These are phyloP conservation scores for Prillingera fragicola DNA, from an alignment of 1,284 basidiomycete genomes.

Conservation along the genomic window DNA sequence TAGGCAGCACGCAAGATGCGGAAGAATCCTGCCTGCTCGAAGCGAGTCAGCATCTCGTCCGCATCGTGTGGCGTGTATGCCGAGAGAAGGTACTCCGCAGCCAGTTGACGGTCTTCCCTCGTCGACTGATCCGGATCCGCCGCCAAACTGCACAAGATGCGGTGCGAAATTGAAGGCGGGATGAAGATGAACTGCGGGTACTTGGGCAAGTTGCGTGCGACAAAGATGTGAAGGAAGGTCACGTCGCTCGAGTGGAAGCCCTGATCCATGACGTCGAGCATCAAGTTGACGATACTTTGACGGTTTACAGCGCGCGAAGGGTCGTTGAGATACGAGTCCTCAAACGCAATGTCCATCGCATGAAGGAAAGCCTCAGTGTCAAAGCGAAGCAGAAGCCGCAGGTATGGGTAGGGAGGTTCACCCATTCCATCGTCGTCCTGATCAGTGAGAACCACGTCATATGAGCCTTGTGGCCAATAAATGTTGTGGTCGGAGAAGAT, in stretches of 20 bases:
- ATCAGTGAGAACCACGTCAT: constrained; percentile 38
- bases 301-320: constrained; percentile 59
- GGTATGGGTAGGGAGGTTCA: constrained; percentile 83
- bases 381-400: constrained; percentile 74
- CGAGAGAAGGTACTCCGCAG: constrained; percentile 90
- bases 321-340: constrained; percentile 85
- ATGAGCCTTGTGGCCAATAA: constrained; percentile 60
- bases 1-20: constrained; percentile 80
- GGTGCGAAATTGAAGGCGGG: constrained; percentile 62
- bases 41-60: constrained; percentile 62
- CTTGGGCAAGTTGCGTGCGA: constrained; percentile 93
- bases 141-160: constrained; percentile 71
- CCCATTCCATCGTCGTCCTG: constrained; percentile 22
- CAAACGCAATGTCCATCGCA: constrained; percentile 88
- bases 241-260: constrained; percentile 57
- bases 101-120: constrained; percentile 88
- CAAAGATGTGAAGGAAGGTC: constrained; percentile 89
- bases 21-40: constrained; percentile 81
- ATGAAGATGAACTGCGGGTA: constrained; percentile 85
- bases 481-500: constrained; percentile 75
- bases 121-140: constrained; percentile 66
- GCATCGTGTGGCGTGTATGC: constrained; percentile 77
- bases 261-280: constrained; percentile 64
- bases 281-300: constrained; percentile 74
- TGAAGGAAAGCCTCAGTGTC: constrained; percentile 94